Percentiles rank a stretch among this genome's conserved stretches.
phyloP scores from a whole-genome alignment of 2,329 filamentous ascomycete species.

The Cytospora schulzeri region DNA sequence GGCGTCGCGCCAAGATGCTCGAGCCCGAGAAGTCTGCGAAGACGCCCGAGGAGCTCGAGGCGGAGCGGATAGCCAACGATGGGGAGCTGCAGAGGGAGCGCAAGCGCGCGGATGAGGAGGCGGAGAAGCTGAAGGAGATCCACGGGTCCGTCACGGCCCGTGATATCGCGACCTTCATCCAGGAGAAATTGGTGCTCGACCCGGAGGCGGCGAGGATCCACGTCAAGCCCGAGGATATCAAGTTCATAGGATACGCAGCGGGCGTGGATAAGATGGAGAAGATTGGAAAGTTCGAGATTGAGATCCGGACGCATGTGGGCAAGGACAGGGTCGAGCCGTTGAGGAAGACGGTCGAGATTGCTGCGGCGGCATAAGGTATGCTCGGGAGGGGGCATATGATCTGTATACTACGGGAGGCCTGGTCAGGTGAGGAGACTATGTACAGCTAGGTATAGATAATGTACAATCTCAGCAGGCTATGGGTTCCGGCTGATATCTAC shows the following conservation, averaged over 20 bases:
- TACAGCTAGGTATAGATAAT: background rate
- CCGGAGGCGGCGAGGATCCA: conserved; percentile 38
- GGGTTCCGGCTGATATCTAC: background rate
- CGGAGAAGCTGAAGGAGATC: conserved; percentile 35
- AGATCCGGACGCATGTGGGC: conserved; percentile 37
- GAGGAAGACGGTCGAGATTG: conserved; percentile 39
- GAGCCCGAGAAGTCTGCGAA: conserved; percentile 9
- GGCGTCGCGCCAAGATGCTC: conserved; percentile 22
- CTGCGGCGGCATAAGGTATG: conserved; percentile 36
- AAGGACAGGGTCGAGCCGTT: conserved; percentile 36
- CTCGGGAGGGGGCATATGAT: background rate
- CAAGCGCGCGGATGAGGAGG: conserved; percentile 20
- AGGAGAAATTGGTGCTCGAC: conserved; percentile 38
- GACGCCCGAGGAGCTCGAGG: conserved; percentile 7
- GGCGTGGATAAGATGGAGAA: conserved; percentile 44
- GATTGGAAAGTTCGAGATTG: conserved; percentile 44
- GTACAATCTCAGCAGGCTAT: background rate
- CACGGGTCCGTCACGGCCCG: conserved; percentile 46
- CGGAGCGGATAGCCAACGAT: conserved; percentile 8
- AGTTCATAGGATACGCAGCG: conserved; percentile 37
- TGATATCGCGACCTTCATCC: conserved; percentile 41
- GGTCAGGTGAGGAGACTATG: background rate
- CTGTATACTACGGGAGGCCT: background rate
- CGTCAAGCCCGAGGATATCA: conserved; percentile 40
- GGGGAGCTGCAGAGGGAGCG: conserved; percentile 21